Evolutionary conservation across 441 rosid species (phyloP).

Genomic region (Jatropha multifida): DNA sequence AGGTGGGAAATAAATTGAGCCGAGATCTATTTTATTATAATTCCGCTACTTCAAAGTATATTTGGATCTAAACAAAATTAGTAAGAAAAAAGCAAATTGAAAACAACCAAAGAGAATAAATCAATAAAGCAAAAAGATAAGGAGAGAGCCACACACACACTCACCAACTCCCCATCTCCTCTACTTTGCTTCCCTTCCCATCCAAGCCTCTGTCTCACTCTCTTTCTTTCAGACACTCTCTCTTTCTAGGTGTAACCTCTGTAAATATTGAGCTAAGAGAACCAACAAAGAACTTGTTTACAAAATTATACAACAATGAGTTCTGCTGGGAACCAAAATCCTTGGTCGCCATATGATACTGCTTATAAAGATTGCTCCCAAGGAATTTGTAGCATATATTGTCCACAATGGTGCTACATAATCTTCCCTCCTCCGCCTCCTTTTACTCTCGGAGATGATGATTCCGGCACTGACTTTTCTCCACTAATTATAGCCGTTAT

Average conservation of each 20-base stretch:
- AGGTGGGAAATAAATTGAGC: too few species aligned
- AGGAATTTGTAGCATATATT: conserved; percentile 74
- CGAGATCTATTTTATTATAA: too few species aligned
- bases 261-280: background rate
- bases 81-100: background rate
- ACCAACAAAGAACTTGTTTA: background rate
- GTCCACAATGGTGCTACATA: conserved; percentile 83
- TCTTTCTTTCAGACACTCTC: background rate
- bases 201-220: conserved; percentile 20
- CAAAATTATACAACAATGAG: conserved; percentile 36
- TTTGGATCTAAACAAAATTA: background rate
- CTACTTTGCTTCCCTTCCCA: conserved; percentile 38
- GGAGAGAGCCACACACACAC: conserved; percentile 22
- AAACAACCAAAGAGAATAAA: background rate
- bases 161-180: conserved; percentile 33
- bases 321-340: conserved; percentile 52
- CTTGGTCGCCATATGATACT: conserved; percentile 59
- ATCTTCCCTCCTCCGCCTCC: conserved; percentile 82
- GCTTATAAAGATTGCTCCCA: conserved; percentile 75
- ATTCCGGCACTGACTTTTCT: conserved; percentile 45
- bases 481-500: conserved; percentile 80
- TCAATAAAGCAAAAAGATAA: conserved; percentile 12
- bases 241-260: background rate
- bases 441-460: conserved; percentile 29
- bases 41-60: too few species aligned